Percentiles rank a stretch among this genome's conserved stretches.
Evolutionary conservation across 2,329 filamentous ascomycete species (phyloP).

Genomic region (Penicillium sp.): DNA sequence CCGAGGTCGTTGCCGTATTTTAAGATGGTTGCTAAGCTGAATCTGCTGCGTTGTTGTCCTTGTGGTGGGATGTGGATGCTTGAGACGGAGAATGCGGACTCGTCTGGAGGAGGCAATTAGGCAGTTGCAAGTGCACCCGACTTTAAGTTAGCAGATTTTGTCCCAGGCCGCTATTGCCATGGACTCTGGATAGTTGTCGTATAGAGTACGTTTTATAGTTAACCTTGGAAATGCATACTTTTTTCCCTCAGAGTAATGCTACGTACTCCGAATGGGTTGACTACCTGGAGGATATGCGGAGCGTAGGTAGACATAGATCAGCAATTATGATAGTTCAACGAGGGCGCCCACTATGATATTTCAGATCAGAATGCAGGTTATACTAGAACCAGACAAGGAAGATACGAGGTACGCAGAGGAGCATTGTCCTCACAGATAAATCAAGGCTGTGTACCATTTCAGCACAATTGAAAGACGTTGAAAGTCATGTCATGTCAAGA

Average conservation of each 20-base stretch:
- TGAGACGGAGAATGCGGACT: constrained; percentile 21
- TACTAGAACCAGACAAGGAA: neutral
- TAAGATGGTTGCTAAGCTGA: constrained; percentile 36
- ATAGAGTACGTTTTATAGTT: neutral
- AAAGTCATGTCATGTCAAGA: constrained; percentile 37
- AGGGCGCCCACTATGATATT: neutral
- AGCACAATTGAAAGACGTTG: constrained; percentile 4
- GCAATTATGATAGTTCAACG: neutral
- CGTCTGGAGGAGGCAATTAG: neutral
- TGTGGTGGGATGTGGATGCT: constrained; percentile 41
- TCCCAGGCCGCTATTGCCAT: neutral
- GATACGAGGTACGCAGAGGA: neutral
- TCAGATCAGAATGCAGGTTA: neutral
- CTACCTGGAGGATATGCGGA: neutral
- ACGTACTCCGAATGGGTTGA: neutral
- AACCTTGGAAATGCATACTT: neutral
- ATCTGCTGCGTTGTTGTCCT: constrained; percentile 36
- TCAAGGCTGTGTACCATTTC: neutral
- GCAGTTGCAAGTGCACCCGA: neutral
- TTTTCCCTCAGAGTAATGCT: neutral
- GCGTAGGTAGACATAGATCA: neutral
- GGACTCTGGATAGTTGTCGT: neutral
- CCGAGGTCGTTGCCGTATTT: constrained; percentile 35
- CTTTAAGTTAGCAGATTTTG: neutral
- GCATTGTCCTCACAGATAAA: neutral